Evolutionary conservation across 176 grass and related monocot species (phyloP), one percentile per base, ranked within the genome.

Genomic region (Musa acuminata): DNA sequence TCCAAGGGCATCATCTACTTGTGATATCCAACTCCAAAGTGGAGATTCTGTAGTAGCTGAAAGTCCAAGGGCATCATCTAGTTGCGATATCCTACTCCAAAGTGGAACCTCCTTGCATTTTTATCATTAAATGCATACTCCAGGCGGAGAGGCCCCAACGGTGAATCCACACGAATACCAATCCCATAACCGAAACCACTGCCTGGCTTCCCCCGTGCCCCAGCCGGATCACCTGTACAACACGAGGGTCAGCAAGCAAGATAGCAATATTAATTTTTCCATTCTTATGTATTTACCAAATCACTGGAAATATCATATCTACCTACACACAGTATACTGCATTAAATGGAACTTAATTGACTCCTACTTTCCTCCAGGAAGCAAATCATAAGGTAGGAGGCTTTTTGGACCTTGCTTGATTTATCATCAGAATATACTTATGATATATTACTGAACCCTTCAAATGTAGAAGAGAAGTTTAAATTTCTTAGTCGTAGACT

Each of bases 51-150:
- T 24, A 24, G 24, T 24, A 24, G 24, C 24, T 6, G 35, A 43
- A 43, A 43, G 35, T 43, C 35, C 35, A 43, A 43, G 35, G 35
- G 35, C 4, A 27, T 27, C 35, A 16, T 54, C 86, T 81, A 99
- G 81, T 94, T 94, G 70, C 91, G 85, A 80, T 94, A 87, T 13
- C 96, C 96, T 70, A 91, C 88, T 75, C 88, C 96, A 77, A 99
- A 99, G 49, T 99, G 96, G 51, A 94, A 99, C 48, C 96, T 58
- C 52, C 80, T 85, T 14, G 86, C 88, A 73, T 77, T 78, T 78
- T 64, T 89, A 84, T 89, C 91, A 60, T 99, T 99, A 55, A 99
- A 91, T 54, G 96, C 91, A 22, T 95, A 99, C 54, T 94, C 91
- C 8, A 99, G 76, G 49, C 96, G 83, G 53, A 94, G 67, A 51